Evolutionary conservation across 2,329 filamentous ascomycete species (phyloP).

Genomic region (Trichophyton equinum): DNA sequence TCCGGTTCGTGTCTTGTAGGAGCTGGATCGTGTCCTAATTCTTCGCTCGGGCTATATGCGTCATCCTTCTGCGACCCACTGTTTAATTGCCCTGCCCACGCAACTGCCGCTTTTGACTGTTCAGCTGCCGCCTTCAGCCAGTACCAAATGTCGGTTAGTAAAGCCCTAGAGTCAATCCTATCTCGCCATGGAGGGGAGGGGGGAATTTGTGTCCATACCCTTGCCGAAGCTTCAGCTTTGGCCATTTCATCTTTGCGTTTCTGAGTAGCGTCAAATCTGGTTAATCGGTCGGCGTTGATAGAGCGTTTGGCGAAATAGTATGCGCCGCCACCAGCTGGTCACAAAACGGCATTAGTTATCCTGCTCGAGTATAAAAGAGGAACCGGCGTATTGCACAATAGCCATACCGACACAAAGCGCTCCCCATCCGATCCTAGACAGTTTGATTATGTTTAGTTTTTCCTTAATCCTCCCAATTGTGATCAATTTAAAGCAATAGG

Average conservation of each 20-base stretch:
- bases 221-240: slow-evolving; percentile 9
- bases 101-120: slow-evolving; percentile 15
- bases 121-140: slow-evolving; percentile 22
- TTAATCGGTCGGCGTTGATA: slow-evolving; percentile 79
- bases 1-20: slow-evolving; percentile 69
- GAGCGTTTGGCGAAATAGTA: slow-evolving; percentile 93
- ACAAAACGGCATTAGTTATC: slow-evolving; percentile 9
- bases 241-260: slow-evolving; percentile 20
- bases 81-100: not conserved
- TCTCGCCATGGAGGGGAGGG: not conserved
- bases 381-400: not conserved
- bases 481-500: not conserved
- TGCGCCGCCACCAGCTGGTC: slow-evolving; percentile 67
- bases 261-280: slow-evolving; percentile 50
- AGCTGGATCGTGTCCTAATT: slow-evolving; percentile 67
- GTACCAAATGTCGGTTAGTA: slow-evolving; percentile 13
- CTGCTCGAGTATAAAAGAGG: not conserved
- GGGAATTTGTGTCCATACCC: not conserved
- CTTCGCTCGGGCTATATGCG: slow-evolving; percentile 55
- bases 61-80: slow-evolving; percentile 34
- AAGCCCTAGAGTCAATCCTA: not conserved
- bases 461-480: too few relatives aligned
- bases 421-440: slow-evolving; percentile 73
- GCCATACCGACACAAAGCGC: slow-evolving; percentile 66
- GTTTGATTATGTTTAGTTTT: not conserved